Evolutionary conservation across 164 flowering plant genomes (phyloP).

Genomic region (Sextonia rubra): DNA sequence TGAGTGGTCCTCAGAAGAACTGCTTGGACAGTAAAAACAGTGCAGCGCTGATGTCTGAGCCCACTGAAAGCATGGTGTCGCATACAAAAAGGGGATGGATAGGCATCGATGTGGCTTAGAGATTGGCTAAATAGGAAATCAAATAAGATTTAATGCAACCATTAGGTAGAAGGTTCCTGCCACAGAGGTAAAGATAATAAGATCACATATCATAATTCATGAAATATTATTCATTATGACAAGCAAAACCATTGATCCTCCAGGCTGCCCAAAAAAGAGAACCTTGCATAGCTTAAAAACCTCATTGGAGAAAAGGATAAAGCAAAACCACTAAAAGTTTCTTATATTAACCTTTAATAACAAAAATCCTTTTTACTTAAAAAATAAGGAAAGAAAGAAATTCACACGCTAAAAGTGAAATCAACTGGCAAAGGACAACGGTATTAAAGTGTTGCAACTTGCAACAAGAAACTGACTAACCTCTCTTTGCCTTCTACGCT

Average conservation of each 20-base stretch:
- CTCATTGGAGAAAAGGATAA: background rate
- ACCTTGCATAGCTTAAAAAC: background rate
- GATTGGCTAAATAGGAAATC: too few relatives aligned
- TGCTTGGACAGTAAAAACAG: too few relatives aligned
- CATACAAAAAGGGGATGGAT: too few relatives aligned
- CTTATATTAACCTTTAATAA: background rate
- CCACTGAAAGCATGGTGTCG: too few relatives aligned
- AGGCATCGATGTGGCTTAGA: too few relatives aligned
- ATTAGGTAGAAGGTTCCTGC: too few relatives aligned
- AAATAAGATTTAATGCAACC: too few relatives aligned
- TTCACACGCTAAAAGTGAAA: background rate
- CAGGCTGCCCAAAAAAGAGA: background rate
- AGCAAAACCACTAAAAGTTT: background rate
- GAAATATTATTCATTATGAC: too few relatives aligned
- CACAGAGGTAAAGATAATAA: too few relatives aligned
- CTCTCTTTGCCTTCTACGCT: constrained; percentile 78
- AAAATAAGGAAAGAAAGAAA: background rate
- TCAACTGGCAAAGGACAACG: background rate
- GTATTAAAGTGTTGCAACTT: background rate
- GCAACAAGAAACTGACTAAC: constrained; percentile 19
- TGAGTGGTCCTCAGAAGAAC: too few relatives aligned
- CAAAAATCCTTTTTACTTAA: background rate
- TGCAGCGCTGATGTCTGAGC: too few relatives aligned
- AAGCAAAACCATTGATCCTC: background rate
- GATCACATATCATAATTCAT: too few relatives aligned